These are phyloP conservation scores for Pythium volutum DNA, from an alignment of 352 stramenopile genomes.

Conservation along the genomic window DNA sequence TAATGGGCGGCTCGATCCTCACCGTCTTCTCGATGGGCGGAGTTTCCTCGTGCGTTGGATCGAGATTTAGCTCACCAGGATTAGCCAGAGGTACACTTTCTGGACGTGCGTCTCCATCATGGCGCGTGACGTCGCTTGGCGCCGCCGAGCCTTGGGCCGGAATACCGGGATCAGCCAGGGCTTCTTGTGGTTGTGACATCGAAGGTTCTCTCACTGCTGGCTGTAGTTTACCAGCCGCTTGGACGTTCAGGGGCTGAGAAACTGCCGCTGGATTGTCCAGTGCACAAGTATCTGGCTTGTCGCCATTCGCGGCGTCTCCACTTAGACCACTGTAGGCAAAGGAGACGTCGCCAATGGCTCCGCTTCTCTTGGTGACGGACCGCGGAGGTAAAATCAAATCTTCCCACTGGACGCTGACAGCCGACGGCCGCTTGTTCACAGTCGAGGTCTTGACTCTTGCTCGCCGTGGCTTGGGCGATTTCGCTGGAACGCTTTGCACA, in stretches of 20 bases:
- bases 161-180: too few species aligned
- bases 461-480: neutral
- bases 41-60: neutral
- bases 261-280: neutral
- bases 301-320: neutral
- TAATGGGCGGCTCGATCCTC: neutral
- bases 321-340: neutral
- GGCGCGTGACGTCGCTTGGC: too few species aligned
- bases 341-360: neutral
- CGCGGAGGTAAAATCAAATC: conserved; percentile 37
- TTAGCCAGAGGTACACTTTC: neutral
- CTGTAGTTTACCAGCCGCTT: neutral
- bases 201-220: neutral
- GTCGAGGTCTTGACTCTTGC: neutral
- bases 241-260: neutral
- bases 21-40: neutral
- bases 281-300: neutral
- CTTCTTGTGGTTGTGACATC: neutral
- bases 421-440: neutral
- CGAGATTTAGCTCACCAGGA: neutral
- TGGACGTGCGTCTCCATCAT: neutral
- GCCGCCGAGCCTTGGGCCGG: too few species aligned
- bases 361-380: conserved; percentile 16
- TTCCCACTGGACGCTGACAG: conserved; percentile 31
- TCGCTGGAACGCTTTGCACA: neutral